Base-by-base conservation (phyloP, 2,329 filamentous ascomycete species). In the Aureobasidium sp. region DNA sequence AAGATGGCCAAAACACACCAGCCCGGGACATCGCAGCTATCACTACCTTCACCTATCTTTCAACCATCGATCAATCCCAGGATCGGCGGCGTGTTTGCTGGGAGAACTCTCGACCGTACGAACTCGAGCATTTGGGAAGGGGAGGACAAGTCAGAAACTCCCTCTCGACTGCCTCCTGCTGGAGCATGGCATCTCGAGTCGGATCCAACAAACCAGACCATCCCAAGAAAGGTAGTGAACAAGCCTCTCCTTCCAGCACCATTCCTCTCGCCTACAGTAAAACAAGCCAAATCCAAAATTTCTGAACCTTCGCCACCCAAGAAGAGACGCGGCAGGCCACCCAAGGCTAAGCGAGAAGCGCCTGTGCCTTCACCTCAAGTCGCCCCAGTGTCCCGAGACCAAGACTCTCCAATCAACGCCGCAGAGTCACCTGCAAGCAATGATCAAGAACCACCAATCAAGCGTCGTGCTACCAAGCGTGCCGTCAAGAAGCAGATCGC, bases 321-420 rank as follows among this genome's bases (percentile, higher is more conserved):
- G 37, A 41, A 51, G 48, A 51, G 25, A 34, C 35, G 30, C 8
- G 37, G 48, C 25, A 40, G 48, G 41, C 48, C 48, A 7, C 27
- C 48, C 12, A 40, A 34, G 17, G 10, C 12, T 10, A 39, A 32
- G 8, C 30, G n/a, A 7, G 10, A n/a, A n/a, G n/a, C n/a, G n/a
- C n/a, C n/a, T 16, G 14, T 3, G 1, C 6, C 19, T 17, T 21
- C 11, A 8, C 14, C 14, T 7, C n/a, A 6, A 5, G 4, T 4
- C 8, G n/a, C 8, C 10, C n/a, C 19, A 4, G 19, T 10, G 2
- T 6, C 12, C 5, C 12, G 25, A 8, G 6, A 16, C 7, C 16
- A 22, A 4, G 19, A 5, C 14, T 4, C 6, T 12, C 27, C 27
- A 21, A 29, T 6, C 32, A 38, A 37, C 17, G 19, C 34, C 12